Evolutionary conservation across 2,329 filamentous ascomycete genomes (phyloP), one percentile per base, ranked within the genome.

Genomic region (Septoria linicola): DNA sequence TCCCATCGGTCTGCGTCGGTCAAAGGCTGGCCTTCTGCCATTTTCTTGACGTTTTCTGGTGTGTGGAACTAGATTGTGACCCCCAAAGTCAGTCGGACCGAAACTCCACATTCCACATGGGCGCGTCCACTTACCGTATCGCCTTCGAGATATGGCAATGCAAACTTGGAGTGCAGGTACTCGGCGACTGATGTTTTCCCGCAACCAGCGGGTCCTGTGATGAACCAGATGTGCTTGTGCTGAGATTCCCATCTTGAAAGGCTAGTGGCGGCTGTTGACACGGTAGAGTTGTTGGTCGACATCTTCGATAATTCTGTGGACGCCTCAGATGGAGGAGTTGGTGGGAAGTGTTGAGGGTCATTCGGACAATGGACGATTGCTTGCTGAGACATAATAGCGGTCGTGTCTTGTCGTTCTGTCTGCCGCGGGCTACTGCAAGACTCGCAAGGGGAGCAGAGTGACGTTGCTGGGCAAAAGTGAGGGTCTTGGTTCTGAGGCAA

Each of bases 1-100:
- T 96, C 92, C 93, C 93, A 97, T 58, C 93, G 87, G 73, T 99
- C 93, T 53, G 84, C 85, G 67, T 99, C 93, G 49, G 88, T 95
- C 30, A 99, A 79, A 2, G 93, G 90, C 50, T 83, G 84, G 60
- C 89, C 89, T 61, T 79, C 79, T 66, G 81, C 79, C 93, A 99
- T 99, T 73, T 97, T 99, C 48, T 91, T 85, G 27, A 79, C 73
- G 53, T 79, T 77, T 8, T 69, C 65, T 30, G 70, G 68, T 1
- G 76, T 75, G 62, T 80, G 77, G 60, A 71, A 77, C 75, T 78
- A 20, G 16, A 11, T 10, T 7, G 40, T 36, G 31, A 42, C 40
- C 47, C 39, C 30, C 27, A 42, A 42, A 31, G 31, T 46, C 17
- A 36, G 35, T 48, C 44, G 44, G 44, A 19, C 23, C 44, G 44